Base-by-base conservation (phyloP, 179 eudicot species). In the Nepenthes alata region DNA sequence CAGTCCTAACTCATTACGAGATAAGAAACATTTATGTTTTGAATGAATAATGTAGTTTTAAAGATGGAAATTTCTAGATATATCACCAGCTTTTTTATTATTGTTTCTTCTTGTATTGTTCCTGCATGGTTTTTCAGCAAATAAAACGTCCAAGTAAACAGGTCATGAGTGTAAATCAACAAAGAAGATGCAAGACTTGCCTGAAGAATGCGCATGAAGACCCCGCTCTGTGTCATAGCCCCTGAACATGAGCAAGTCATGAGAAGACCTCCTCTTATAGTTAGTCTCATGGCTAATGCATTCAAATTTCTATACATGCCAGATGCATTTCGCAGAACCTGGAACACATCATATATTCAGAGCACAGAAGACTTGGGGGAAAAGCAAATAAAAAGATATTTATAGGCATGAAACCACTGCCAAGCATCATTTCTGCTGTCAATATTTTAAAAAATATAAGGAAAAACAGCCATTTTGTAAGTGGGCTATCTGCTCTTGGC, bases 171-270 rank as follows among this genome's bases (percentile, higher is more conserved):
- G 12, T 25, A 38, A 16, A 37, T 1, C 2, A 47, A 44, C 45
- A n/a, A 50, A 52, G 49, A 55, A 14, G 34, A 16, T 1, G 0
- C 34, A 67, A 44, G 25, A 67, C 86, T 80, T 71, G 63, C 97
- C 95, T 87, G 87, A 58, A 90, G 81, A 41, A 82, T 58, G 47
- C 71, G 72, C 57, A 85, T 72, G 78, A 88, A 88, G 55, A 14
- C 76, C 61, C 97, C 97, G 68, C 97, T 90, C 67, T 88, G 95
- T 53, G 97, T 85, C 94, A 91, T 84, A 59, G 97, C 97, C 62
- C 91, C 96, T 34, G 97, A 91, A 77, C 97, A 91, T 11, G 97
- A 91, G 81, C 97, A 91, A 25, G 97, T 91, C 97, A 91, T 88
- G 56, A 88, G 70, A 59, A 91, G 72, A 44, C 97, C 97, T 44